phyloP scores from a whole-genome alignment of 306 rosid genomes.

The Malus orientalis region DNA sequence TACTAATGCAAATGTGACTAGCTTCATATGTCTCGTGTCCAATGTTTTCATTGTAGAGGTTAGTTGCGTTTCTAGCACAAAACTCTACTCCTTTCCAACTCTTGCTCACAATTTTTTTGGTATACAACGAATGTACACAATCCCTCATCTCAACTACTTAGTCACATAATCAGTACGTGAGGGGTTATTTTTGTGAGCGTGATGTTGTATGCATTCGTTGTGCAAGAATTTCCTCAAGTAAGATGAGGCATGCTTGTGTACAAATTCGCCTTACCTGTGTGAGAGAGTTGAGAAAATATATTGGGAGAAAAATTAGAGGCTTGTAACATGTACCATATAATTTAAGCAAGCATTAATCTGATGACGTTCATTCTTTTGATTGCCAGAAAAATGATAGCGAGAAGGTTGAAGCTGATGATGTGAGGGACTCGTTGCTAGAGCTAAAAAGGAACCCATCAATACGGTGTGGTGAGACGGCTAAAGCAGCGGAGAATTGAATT shows the following conservation, averaged over 20 bases:
- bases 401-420: slow-evolving; percentile 66
- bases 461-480: slow-evolving; percentile 42
- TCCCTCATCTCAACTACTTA: not conserved
- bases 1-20: slow-evolving; percentile 71
- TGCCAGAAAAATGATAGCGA: slow-evolving; percentile 65
- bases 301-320: not conserved
- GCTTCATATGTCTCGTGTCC: slow-evolving; percentile 71
- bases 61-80: not conserved
- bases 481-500: slow-evolving; percentile 29
- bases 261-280: not conserved
- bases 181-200: not conserved
- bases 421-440: slow-evolving; percentile 67
- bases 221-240: not conserved
- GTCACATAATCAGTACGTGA: not conserved
- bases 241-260: not conserved
- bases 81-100: not conserved
- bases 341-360: not conserved
- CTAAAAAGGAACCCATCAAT: slow-evolving; percentile 50
- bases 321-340: not conserved
- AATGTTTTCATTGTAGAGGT: slow-evolving; percentile 83
- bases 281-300: not conserved
- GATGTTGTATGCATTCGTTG: not conserved
- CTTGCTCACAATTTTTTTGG: not conserved
- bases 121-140: not conserved
- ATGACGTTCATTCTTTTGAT: not conserved